phyloP scores from a whole-genome alignment of 306 rosid species.

The Oxytropis ochrocephala region DNA sequence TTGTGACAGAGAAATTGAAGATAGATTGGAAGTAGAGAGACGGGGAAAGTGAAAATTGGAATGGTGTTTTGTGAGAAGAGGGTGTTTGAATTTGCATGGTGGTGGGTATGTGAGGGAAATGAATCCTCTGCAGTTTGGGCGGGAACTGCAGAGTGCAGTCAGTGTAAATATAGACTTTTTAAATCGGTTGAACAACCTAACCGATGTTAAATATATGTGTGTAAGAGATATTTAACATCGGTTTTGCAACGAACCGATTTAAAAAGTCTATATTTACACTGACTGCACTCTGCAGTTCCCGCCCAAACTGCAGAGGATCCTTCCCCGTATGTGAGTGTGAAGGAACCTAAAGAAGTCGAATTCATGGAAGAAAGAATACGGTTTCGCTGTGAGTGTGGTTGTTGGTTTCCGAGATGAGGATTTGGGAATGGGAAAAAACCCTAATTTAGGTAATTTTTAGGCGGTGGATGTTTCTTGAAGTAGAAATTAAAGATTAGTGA shows the following conservation, averaged over 20 bases:
- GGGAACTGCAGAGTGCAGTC: no score
- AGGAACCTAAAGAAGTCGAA: conserved; percentile 35
- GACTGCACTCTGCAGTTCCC: no score
- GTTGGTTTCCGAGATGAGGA: neutral
- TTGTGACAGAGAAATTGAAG: conserved; percentile 14
- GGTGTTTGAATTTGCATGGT: conserved; percentile 18
- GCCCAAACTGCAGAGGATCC: no score
- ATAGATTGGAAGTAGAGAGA: neutral
- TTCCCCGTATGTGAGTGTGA: conserved; percentile 23
- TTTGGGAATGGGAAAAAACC: neutral
- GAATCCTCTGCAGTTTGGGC: no score
- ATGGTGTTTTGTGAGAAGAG: conserved; percentile 27
- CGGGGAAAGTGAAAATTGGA: neutral
- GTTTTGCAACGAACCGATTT: no score
- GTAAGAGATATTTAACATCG: no score
- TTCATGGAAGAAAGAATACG: conserved; percentile 43
- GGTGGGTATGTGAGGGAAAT: no score
- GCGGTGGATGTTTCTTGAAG: neutral
- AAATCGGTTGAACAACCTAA: no score
- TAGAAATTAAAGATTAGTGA: neutral
- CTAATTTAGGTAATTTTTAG: neutral
- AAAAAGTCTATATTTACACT: no score
- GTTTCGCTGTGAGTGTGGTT: neutral
- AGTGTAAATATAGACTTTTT: no score
- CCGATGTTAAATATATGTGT: no score